Base-by-base conservation (phyloP, 2,329 filamentous ascomycete species). In the Talaromyces islandicus region DNA sequence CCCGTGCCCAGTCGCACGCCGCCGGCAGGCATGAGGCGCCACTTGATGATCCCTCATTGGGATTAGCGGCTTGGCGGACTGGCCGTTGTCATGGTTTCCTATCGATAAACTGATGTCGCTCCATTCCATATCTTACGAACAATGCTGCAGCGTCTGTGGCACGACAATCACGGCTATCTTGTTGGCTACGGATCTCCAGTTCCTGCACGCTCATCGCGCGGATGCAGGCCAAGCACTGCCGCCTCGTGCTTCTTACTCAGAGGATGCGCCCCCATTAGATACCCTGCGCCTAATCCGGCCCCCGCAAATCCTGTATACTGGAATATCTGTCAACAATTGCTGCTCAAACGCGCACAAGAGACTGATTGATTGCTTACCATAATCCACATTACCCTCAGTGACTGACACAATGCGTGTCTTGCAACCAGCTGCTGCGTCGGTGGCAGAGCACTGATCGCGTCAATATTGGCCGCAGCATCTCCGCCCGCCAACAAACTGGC, bases 51-150 rank as follows among this genome's bases (percentile, higher is more conserved):
- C n/a, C 48, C 25, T 24, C 14, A 19, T 52, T 5, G 48, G 48
- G 7, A 1, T 29, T 57, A 50, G 46, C 19, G 32, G 9, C 6
- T 27, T 6, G 35, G 25, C 19, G 11, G 6, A n/a, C n/a, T n/a
- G n/a, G 27, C 43, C 32, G 59, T 60, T 61, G 59, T 55, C 59
- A 54, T 61, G 55, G 55, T 57, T 57, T 57, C 55, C 54, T n/a
- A n/a, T n/a, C n/a, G n/a, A n/a, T n/a, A n/a, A n/a, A n/a, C n/a
- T n/a, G n/a, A n/a, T n/a, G n/a, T n/a, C n/a, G n/a, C n/a, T n/a
- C n/a, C n/a, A n/a, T n/a, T n/a, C n/a, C n/a, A n/a, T n/a, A n/a
- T n/a, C n/a, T n/a, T n/a, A n/a, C n/a, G n/a, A n/a, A n/a, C n/a
- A n/a, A n/a, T n/a, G n/a, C n/a, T n/a, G n/a, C n/a, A n/a, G n/a